Conservation (phyloP, 495 filamentous ascomycete genomes). For the Lepraria neglecta region DNA sequence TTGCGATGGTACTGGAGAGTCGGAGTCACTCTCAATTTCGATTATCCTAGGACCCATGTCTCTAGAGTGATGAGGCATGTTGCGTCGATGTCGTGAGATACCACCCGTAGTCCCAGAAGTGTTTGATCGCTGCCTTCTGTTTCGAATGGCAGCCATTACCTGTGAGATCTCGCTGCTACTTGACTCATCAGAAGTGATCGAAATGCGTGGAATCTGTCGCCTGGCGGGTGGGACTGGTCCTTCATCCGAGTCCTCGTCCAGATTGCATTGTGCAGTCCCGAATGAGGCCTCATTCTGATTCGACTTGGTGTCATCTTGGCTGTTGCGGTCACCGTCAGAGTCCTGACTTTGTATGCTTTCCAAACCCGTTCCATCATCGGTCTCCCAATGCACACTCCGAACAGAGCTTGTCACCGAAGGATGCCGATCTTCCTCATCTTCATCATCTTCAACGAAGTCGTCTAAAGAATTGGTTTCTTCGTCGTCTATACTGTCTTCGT, state of each 20-base stretch:
- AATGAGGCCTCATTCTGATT: neutral
- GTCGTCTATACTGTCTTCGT: slow-evolving; percentile 27
- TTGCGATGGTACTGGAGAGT: slow-evolving; percentile 14
- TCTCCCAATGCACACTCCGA: slow-evolving; percentile 18
- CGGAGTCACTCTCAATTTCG: slow-evolving; percentile 23
- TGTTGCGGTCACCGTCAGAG: slow-evolving; percentile 11
- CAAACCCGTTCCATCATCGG: slow-evolving; percentile 9
- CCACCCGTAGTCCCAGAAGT: neutral
- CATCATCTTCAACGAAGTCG: slow-evolving; percentile 39
- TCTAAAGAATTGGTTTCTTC: slow-evolving; percentile 36
- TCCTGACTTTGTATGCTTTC: slow-evolving; percentile 5
- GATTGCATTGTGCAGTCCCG: neutral
- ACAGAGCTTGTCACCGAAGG: slow-evolving; percentile 12
- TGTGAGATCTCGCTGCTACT: slow-evolving; percentile 10
- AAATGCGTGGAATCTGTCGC: slow-evolving; percentile 7
- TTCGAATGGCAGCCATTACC: slow-evolving; percentile 3
- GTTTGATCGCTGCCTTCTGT: neutral
- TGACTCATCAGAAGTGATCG: neutral
- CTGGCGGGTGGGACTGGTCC: slow-evolving; percentile 31
- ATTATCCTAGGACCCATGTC: slow-evolving; percentile 8
- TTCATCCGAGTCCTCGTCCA: slow-evolving; percentile 29
- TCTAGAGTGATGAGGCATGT: neutral
- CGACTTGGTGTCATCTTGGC: slow-evolving; percentile 13
- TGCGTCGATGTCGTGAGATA: neutral
- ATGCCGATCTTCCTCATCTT: slow-evolving; percentile 20